Conservation (phyloP, 2,329 filamentous ascomycete species). For the Epichloe coenophiala region DNA sequence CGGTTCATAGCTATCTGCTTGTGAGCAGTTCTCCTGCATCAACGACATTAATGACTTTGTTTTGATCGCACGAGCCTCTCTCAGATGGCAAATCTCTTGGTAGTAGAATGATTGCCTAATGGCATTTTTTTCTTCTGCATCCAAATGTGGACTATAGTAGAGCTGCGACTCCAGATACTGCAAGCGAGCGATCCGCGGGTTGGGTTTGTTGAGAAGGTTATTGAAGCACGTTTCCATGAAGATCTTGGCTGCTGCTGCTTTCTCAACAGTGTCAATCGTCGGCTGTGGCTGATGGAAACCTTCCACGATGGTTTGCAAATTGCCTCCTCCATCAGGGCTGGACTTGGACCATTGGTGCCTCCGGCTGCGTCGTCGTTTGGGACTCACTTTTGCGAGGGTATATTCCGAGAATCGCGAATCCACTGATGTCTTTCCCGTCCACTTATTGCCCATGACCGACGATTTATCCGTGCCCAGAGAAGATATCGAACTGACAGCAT, state of each 20-base stretch:
- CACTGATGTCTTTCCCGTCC: constrained; percentile 21
- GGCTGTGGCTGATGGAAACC: constrained; percentile 15
- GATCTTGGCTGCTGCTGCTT: constrained; percentile 66
- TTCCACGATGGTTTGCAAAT: constrained; percentile 23
- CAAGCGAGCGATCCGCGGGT: constrained; percentile 16
- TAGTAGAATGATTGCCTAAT: constrained; percentile 45
- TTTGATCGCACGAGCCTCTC: constrained; percentile 54
- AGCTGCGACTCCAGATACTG: constrained; percentile 36
- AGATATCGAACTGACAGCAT: constrained; percentile 13
- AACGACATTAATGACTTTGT: constrained; percentile 15
- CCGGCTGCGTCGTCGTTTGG: constrained; percentile 15
- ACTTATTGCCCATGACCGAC: constrained; percentile 12
- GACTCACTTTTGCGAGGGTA: constrained; percentile 9
- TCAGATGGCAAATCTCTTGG: constrained; percentile 61
- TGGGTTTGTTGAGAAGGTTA: constrained; percentile 41
- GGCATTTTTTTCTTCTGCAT: constrained; percentile 39
- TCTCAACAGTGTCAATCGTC: constrained; percentile 53
- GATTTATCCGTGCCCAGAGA: constrained; percentile 14
- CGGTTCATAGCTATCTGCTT: constrained; percentile 48
- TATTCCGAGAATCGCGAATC: constrained; percentile 16
- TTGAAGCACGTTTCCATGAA: constrained; percentile 80
- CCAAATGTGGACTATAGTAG: constrained; percentile 35
- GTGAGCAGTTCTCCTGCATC: constrained; percentile 6
- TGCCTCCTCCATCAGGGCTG: constrained; percentile 20
- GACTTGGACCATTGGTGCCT: constrained; percentile 23